These are phyloP conservation scores for Ophiorrhiza pumila DNA, from an alignment of 257 asterid genomes.

Conservation along the genomic window DNA sequence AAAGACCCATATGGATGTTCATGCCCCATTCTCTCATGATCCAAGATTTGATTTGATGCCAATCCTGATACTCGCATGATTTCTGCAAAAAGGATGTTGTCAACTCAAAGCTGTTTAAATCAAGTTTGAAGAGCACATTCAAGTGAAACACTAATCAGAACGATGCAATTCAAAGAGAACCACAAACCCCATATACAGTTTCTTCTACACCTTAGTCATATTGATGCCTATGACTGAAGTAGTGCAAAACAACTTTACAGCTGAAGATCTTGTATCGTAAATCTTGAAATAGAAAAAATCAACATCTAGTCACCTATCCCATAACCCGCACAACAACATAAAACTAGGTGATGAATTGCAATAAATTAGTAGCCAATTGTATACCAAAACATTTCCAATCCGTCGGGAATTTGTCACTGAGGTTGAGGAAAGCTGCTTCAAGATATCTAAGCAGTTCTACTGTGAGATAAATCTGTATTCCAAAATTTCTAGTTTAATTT, in stretches of 20 bases:
- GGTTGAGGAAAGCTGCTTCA: not conserved
- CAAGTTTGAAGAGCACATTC: not conserved
- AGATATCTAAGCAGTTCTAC: not conserved
- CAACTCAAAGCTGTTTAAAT: not conserved
- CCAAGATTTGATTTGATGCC: conserved; percentile 46
- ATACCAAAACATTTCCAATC: not conserved
- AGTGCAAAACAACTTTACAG: not conserved
- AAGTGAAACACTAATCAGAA: not conserved
- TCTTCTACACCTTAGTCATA: not conserved
- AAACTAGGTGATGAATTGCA: not conserved
- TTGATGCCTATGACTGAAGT: not conserved
- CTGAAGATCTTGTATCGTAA: not conserved
- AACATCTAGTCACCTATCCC: not conserved
- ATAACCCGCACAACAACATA: not conserved
- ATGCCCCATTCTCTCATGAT: conserved; percentile 53
- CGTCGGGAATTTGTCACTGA: not conserved
- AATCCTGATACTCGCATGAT: conserved; percentile 49
- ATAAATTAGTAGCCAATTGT: not conserved
- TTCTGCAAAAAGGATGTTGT: conserved; percentile 36
- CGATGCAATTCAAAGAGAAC: not conserved
- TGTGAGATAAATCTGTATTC: not conserved
- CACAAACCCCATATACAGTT: not conserved
- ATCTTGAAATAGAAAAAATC: not conserved
- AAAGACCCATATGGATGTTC: conserved; percentile 44
- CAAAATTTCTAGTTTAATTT: not conserved